A percentile compares a stretch with the other conserved stretches of the same genome.
phyloP scores from a whole-genome alignment of 345 rosid species.

The Heritiera littoralis region DNA sequence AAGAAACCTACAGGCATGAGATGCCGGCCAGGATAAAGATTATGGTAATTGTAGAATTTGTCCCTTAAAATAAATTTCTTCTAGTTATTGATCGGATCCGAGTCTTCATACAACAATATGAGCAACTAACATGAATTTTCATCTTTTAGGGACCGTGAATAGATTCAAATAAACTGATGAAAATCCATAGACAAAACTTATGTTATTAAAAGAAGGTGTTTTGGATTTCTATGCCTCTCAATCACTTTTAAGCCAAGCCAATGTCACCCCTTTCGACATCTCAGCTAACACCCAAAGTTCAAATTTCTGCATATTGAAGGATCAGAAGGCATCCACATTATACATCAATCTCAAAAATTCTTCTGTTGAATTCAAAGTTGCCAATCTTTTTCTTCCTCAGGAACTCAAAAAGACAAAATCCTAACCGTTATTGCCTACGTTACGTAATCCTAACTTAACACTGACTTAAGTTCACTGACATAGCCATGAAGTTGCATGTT shows the following conservation, averaged over 20 bases:
- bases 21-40: background rate
- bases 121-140: background rate
- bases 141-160: background rate
- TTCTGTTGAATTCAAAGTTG: background rate
- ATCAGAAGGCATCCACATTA: background rate
- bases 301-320: background rate
- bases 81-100: background rate
- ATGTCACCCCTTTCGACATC: background rate
- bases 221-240: background rate
- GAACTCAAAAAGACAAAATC: background rate
- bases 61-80: background rate
- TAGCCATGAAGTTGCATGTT: background rate
- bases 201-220: background rate
- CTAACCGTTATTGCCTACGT: background rate
- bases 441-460: background rate
- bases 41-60: background rate
- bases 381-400: background rate
- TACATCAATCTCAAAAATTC: background rate
- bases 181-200: background rate
- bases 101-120: background rate
- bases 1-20: background rate
- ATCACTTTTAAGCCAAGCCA: background rate
- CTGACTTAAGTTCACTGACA: background rate
- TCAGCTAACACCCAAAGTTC: background rate
- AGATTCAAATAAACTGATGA: background rate